Evolutionary conservation across 2,329 filamentous ascomycete species (phyloP).

Genomic region (Polytolypa hystricis): DNA sequence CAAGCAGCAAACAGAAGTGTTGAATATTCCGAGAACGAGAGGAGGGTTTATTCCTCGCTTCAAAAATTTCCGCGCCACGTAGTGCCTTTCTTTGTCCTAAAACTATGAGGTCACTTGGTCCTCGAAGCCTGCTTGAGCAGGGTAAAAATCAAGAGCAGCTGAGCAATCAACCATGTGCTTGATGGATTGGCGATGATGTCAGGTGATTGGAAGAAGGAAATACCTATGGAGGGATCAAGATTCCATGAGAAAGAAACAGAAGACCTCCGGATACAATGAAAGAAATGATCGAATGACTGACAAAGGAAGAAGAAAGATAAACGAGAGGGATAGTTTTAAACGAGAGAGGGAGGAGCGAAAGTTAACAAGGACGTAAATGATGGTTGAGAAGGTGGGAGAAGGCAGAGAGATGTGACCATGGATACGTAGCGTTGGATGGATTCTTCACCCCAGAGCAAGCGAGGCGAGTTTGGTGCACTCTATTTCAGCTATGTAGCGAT

Average conservation of each 20-base stretch:
- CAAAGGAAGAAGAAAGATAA: background rate
- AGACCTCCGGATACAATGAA: no score
- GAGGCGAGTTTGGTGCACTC: no score
- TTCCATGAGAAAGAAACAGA: slow-evolving; percentile 13
- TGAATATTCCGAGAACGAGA: no score
- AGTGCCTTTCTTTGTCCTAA: no score
- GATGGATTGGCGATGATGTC: slow-evolving; percentile 8
- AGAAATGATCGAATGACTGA: slow-evolving; percentile 4
- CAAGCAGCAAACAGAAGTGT: no score
- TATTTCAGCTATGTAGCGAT: no score
- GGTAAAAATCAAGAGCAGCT: background rate
- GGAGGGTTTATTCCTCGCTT: no score
- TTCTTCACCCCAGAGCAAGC: no score
- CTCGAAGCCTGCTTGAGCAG: no score
- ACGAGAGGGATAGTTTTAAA: background rate
- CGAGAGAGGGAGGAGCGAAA: background rate
- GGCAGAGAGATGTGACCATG: slow-evolving; percentile 3
- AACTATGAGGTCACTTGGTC: no score
- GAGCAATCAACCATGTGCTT: background rate
- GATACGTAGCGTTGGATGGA: no score
- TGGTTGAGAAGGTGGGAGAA: slow-evolving; percentile 1
- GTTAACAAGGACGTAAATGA: slow-evolving; percentile 8
- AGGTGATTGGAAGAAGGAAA: slow-evolving; percentile 4
- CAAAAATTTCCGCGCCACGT: no score
- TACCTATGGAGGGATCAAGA: background rate